Evolutionary conservation across 2,329 filamentous ascomycete genomes (phyloP), one percentile per base, ranked within the genome.

Genomic region (Ceratocystis harringtonii): DNA sequence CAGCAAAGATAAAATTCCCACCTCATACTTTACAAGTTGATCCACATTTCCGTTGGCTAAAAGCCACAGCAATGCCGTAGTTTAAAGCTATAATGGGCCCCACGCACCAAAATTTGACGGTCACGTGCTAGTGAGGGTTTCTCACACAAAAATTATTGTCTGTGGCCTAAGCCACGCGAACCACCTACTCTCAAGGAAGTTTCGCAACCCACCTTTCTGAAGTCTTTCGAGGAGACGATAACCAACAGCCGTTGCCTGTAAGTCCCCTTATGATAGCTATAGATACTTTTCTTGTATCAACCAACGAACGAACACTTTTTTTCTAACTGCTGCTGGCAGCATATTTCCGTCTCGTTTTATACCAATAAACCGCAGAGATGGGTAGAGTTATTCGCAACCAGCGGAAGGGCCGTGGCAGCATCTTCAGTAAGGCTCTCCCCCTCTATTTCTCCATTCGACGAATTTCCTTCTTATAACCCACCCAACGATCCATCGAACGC

Each of bases 301-400:
- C 62, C 44, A 19, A 19, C 44, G 32, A 50, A 63, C 48, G 10
- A 28, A 10, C 22, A 19, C 1, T 63, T 61, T 12, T 66, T 58
- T 62, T 69, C 68, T 69, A 66, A 68, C 66, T 57, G 58, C 63
- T 68, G 63, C 63, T 65, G 66, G 66, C 63, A 67, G 66, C 66
- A 65, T 67, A 64, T 67, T 67, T 65, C 63, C 64, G 64, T 68
- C 65, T 64, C 58, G 63, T 67, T 68, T 67, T 65, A 63, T 65
- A 66, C 61, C 65, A 67, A 67, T 66, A 68, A 67, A 66, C 64
- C 65, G 61, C 61, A 66, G 68, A 75, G 71, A 81, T 81, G 79
- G 79, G 79, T 80, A 78, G 79, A 78, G 79, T 81, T 74, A 85
- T 85, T 80, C 81, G 82, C 78, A 85, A 85, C 78, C 82, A 85